Percentiles rank a stretch among this genome's conserved stretches.
These are phyloP conservation scores for Starmerella kuoi DNA, from an alignment of 805 yeast species.

Conservation along the genomic window DNA sequence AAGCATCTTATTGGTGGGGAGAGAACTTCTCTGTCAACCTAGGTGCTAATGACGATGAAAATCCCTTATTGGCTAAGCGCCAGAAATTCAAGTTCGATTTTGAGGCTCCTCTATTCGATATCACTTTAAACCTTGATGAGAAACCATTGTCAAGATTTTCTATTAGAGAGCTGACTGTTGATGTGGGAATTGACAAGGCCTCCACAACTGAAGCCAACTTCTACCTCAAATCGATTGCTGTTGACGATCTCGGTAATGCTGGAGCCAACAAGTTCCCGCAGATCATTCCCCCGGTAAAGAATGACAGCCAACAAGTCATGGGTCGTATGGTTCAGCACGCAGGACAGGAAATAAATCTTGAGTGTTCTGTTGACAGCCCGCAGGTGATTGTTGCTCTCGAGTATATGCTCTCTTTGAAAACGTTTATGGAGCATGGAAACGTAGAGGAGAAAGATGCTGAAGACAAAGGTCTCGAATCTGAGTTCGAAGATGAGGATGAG, in stretches of 20 bases:
- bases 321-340: constrained; percentile 32
- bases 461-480: constrained; percentile 16
- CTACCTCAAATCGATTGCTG: constrained; percentile 58
- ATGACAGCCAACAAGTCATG: constrained; percentile 59
- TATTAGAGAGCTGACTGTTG: constrained; percentile 44
- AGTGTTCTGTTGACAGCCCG: constrained; percentile 58
- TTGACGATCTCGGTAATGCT: constrained; percentile 55
- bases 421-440: constrained; percentile 43
- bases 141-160: constrained; percentile 43
- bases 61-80: neutral
- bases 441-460: constrained; percentile 1
- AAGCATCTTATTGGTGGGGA: constrained; percentile 20
- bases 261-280: constrained; percentile 63
- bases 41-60: constrained; percentile 1
- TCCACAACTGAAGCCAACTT: constrained; percentile 49
- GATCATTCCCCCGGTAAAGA: constrained; percentile 58
- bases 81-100: constrained; percentile 15
- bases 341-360: constrained; percentile 13
- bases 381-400: constrained; percentile 72
- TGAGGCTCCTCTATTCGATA: constrained; percentile 18
- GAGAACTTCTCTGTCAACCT: constrained; percentile 14
- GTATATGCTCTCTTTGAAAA: constrained; percentile 63
- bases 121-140: constrained; percentile 10
- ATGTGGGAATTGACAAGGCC: constrained; percentile 40
- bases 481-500: constrained; percentile 1